These are phyloP conservation scores for Amanita brunnescens DNA, from an alignment of 768 basidiomycete genomes.

Conservation along the genomic window DNA sequence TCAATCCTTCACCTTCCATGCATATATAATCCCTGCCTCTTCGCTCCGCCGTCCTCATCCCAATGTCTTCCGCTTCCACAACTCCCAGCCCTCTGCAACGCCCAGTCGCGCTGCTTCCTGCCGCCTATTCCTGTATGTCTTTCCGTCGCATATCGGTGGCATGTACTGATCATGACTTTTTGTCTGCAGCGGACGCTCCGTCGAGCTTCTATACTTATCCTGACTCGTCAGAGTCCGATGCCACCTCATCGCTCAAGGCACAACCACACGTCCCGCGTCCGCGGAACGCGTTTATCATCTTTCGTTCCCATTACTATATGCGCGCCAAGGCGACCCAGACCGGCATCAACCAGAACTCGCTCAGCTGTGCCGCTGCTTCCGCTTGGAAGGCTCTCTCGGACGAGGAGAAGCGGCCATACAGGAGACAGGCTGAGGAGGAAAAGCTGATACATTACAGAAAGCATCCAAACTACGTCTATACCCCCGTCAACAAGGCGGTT, in stretches of 20 bases:
- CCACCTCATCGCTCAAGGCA: slow-evolving; percentile 6
- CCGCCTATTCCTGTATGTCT: background rate
- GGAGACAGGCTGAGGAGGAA: slow-evolving; percentile 5
- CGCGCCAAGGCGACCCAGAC: slow-evolving; percentile 6
- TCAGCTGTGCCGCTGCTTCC: slow-evolving; percentile 24
- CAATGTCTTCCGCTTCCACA: background rate
- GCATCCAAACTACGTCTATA: slow-evolving; percentile 5
- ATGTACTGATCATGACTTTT: background rate
- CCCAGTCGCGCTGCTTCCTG: too few species aligned
- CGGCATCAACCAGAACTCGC: slow-evolving; percentile 22
- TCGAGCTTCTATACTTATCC: background rate
- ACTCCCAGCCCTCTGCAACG: background rate
- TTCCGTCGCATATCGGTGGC: background rate
- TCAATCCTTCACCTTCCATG: background rate
- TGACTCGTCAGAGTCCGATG: background rate
- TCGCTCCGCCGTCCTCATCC: background rate
- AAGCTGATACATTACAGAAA: slow-evolving; percentile 3
- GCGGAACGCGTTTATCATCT: slow-evolving; percentile 31
- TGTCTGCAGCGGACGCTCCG: slow-evolving; percentile 1
- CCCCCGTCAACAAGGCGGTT: background rate
- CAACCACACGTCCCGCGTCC: slow-evolving; percentile 24
- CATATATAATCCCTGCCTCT: background rate
- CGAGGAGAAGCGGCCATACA: slow-evolving; percentile 16
- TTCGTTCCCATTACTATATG: slow-evolving; percentile 22
- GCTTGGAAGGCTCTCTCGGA: slow-evolving; percentile 19